These are phyloP conservation scores for Tarenaya hassleriana DNA, from an alignment of 345 rosid genomes.

Conservation along the genomic window DNA sequence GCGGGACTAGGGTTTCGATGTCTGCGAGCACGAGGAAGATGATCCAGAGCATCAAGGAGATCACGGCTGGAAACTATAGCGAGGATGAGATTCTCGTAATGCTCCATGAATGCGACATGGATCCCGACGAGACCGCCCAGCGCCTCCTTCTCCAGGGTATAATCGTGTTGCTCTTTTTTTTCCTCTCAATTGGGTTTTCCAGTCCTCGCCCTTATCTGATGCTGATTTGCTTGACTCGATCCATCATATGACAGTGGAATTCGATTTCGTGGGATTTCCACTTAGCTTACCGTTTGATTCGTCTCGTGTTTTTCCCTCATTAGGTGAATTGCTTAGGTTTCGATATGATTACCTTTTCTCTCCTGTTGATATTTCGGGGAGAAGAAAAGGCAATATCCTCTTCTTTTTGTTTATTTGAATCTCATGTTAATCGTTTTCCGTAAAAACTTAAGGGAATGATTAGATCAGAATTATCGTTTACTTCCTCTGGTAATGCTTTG, in stretches of 20 bases:
- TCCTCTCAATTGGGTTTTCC: too few species aligned
- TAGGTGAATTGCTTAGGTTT: neutral
- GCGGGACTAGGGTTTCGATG: constrained; percentile 73
- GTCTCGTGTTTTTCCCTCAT: constrained; percentile 1
- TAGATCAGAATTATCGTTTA: constrained; percentile 11
- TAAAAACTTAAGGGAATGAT: constrained; percentile 2
- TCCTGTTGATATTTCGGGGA: constrained; percentile 1
- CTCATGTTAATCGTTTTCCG: constrained; percentile 5
- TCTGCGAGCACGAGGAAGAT: constrained; percentile 46
- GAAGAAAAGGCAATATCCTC: neutral
- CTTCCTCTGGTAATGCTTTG: constrained; percentile 20
- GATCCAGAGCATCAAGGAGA: constrained; percentile 78
- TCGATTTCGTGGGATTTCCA: constrained; percentile 15
- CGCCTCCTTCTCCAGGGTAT: constrained; percentile 67
- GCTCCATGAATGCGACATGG: constrained; percentile 85
- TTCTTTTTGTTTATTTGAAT: constrained; percentile 4
- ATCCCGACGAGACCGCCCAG: constrained; percentile 82
- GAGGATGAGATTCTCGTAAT: constrained; percentile 93
- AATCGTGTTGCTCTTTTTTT: constrained; percentile 2
- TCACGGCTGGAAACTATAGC: constrained; percentile 57
- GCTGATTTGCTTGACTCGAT: constrained; percentile 24
- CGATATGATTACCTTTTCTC: constrained; percentile 9
- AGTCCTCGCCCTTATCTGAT: neutral
- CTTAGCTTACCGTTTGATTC: constrained; percentile 29
- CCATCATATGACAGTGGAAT: constrained; percentile 11